Evolutionary conservation across 306 rosid species (phyloP).

Genomic region (Betula pendula): DNA sequence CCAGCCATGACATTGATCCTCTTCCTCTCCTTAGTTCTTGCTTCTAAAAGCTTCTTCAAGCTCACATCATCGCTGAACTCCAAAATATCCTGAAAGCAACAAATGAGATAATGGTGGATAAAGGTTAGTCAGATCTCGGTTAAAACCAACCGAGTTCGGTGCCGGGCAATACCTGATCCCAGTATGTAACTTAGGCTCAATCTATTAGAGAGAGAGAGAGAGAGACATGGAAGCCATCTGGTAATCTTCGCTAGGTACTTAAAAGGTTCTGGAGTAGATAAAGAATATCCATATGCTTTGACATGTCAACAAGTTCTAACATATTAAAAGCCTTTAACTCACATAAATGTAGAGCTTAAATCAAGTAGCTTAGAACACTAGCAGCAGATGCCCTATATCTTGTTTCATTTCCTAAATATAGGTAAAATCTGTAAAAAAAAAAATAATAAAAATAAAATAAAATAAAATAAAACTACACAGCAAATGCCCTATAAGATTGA

Average conservation of each 20-base stretch:
- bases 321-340: background rate
- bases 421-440: no score
- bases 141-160: background rate
- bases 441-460: no score
- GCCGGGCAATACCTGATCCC: background rate
- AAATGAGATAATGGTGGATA: background rate
- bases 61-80: constrained; percentile 64
- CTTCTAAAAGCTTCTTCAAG: constrained; percentile 71
- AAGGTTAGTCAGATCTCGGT: background rate
- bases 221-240: background rate
- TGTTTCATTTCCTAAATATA: no score
- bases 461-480: no score
- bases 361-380: no score
- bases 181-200: background rate
- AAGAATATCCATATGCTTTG: background rate
- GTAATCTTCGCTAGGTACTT: background rate
- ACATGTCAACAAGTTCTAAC: background rate
- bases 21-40: constrained; percentile 41
- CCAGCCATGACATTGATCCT: constrained; percentile 33
- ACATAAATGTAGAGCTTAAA: no score
- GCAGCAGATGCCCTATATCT: no score
- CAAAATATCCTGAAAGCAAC: constrained; percentile 48
- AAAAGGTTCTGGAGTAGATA: background rate
- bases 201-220: no score
- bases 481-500: no score